phyloP scores from a whole-genome alignment of 108 stramenopile genomes.

The Pelagomonas calceolata region DNA sequence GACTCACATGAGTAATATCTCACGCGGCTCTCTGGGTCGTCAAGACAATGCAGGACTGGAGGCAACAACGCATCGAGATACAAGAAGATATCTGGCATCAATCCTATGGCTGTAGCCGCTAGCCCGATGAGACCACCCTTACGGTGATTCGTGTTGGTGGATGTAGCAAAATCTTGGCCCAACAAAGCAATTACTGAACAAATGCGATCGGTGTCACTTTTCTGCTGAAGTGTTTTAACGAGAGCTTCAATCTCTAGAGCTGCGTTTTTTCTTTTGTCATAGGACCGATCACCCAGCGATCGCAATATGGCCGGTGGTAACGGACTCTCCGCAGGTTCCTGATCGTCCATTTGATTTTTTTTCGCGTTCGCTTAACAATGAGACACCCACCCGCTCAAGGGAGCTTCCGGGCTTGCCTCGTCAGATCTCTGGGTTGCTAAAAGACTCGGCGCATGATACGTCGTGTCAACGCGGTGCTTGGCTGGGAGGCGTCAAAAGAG shows the following conservation, averaged over 20 bases:
- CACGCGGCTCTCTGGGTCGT: slow-evolving; percentile 90
- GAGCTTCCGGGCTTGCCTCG: no score
- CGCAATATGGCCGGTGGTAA: slow-evolving; percentile 69
- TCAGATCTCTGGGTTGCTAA: no score
- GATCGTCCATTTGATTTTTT: no score
- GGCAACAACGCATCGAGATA: slow-evolving; percentile 74
- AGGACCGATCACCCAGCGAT: slow-evolving; percentile 87
- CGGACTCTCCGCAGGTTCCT: no score
- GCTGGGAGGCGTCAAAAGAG: no score
- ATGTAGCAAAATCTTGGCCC: slow-evolving; percentile 87
- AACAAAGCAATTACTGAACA: slow-evolving; percentile 67
- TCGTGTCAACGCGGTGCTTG: no score
- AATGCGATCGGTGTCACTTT: slow-evolving; percentile 50
- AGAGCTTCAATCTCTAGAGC: slow-evolving; percentile 90
- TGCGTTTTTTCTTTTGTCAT: slow-evolving; percentile 96
- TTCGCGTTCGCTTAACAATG: no score
- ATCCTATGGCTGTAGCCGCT: slow-evolving; percentile 87
- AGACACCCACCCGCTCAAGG: no score
- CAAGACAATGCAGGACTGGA: slow-evolving; percentile 92
- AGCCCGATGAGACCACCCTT: slow-evolving; percentile 96
- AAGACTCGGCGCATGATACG: no score
- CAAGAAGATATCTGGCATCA: slow-evolving; percentile 48
- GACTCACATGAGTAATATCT: slow-evolving; percentile 95
- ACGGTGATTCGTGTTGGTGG: slow-evolving; percentile 90
- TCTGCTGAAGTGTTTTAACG: slow-evolving; percentile 65